phyloP scores from a whole-genome alignment of 2,329 filamentous ascomycete genomes.

The Fusarium vanettenii region DNA sequence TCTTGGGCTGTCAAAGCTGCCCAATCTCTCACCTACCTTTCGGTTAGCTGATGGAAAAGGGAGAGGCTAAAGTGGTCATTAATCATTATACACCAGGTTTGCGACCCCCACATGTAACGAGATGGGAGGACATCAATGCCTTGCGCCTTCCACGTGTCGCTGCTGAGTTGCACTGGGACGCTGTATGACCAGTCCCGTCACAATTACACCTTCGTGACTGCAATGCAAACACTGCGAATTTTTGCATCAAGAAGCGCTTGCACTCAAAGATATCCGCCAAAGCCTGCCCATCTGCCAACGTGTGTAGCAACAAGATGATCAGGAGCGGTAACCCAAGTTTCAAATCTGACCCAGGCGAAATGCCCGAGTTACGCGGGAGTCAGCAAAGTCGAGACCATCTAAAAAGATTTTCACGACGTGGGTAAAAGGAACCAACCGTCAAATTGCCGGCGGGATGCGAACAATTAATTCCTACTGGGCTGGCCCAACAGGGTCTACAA shows the following conservation, averaged over 20 bases:
- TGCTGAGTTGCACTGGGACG: neutral
- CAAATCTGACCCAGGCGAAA: neutral
- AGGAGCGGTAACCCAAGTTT: neutral
- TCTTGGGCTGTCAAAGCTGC: neutral
- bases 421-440: neutral
- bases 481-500: neutral
- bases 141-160: neutral
- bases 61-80: neutral
- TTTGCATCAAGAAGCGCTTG: neutral
- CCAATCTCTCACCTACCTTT: neutral
- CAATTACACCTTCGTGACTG: neutral
- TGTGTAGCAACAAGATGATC: neutral
- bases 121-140: neutral
- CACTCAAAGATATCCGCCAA: neutral
- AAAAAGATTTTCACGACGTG: neutral
- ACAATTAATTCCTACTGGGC: neutral
- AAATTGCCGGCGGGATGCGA: neutral
- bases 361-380: neutral
- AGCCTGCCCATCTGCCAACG: neutral
- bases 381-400: neutral
- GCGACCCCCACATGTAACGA: neutral
- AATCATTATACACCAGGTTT: neutral
- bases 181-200: neutral
- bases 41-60: neutral
- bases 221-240: neutral